These are phyloP conservation scores for Plantago ovata DNA, from an alignment of 257 asterid genomes.

Conservation along the genomic window DNA sequence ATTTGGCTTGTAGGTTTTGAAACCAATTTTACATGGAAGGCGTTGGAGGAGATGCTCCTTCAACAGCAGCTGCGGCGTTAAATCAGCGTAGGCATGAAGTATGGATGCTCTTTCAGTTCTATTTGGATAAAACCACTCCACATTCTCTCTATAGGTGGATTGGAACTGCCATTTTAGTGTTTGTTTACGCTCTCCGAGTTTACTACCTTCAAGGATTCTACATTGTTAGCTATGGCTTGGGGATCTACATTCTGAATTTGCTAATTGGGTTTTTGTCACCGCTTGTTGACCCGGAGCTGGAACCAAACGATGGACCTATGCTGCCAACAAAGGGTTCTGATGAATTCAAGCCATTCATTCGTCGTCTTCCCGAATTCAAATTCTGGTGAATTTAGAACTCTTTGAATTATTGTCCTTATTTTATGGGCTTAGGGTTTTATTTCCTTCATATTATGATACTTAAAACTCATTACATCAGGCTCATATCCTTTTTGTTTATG, in stretches of 20 bases:
- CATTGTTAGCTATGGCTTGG: constrained; percentile 82
- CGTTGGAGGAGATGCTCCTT: constrained; percentile 43
- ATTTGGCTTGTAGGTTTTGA: constrained; percentile 20
- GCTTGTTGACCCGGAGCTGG: constrained; percentile 91
- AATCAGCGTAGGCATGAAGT: constrained; percentile 69
- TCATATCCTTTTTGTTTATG: too few relatives aligned
- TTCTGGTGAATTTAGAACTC: constrained; percentile 59
- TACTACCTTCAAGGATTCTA: constrained; percentile 81
- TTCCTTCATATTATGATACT: not conserved
- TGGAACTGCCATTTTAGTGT: constrained; percentile 53
- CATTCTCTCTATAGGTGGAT: constrained; percentile 80
- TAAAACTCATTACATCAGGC: constrained; percentile 6
- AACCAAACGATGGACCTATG: constrained; percentile 67
- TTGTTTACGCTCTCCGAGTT: constrained; percentile 68
- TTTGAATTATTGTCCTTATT: constrained; percentile 5
- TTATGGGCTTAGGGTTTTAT: constrained; percentile 7
- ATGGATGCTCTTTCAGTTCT: constrained; percentile 69
- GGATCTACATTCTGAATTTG: constrained; percentile 83
- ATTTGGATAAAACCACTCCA: constrained; percentile 90
- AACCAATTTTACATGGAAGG: constrained; percentile 44
- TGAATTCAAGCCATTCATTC: constrained; percentile 93
- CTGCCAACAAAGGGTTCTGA: constrained; percentile 96
- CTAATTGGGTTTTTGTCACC: constrained; percentile 95
- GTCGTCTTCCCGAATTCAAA: constrained; percentile 97
- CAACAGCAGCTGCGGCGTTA: constrained; percentile 62